These are phyloP conservation scores for Lentinula lateritia DNA, from an alignment of 768 basidiomycete genomes.

Conservation along the genomic window DNA sequence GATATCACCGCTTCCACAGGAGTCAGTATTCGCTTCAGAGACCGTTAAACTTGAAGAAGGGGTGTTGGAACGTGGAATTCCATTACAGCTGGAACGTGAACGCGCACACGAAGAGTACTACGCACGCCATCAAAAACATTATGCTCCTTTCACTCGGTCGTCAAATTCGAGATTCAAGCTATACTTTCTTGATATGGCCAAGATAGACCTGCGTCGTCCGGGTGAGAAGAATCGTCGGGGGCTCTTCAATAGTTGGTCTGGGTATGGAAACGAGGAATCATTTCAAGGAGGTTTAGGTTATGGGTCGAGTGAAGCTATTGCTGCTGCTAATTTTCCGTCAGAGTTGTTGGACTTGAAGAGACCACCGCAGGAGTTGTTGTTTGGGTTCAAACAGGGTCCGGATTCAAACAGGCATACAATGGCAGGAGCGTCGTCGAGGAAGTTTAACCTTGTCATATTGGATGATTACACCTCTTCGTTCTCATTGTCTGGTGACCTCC, in stretches of 20 bases:
- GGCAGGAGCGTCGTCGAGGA: background rate
- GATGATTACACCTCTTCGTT: constrained; percentile 15
- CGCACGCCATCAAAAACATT: background rate
- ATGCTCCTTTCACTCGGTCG: background rate
- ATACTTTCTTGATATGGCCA: constrained; percentile 14
- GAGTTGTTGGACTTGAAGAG: background rate
- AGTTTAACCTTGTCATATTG: constrained; percentile 19
- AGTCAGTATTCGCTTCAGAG: background rate
- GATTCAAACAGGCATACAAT: background rate
- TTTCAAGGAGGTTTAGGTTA: too few species aligned
- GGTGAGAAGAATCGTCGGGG: background rate
- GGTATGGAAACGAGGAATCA: too few species aligned
- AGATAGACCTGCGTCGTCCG: background rate
- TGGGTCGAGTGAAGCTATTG: too few species aligned
- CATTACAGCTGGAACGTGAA: too few species aligned
- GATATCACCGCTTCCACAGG: constrained; percentile 14
- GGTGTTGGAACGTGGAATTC: too few species aligned
- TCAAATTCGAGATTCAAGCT: constrained; percentile 11
- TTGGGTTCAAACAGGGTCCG: background rate
- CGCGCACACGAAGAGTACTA: background rate
- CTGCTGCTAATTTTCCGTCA: too few species aligned
- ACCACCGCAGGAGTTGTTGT: constrained; percentile 7
- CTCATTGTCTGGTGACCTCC: constrained; percentile 7
- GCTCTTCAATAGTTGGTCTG: background rate
- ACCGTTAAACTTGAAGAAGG: too few species aligned